Conservation (phyloP, 805 yeast species). For the Limtongia smithiae region DNA sequence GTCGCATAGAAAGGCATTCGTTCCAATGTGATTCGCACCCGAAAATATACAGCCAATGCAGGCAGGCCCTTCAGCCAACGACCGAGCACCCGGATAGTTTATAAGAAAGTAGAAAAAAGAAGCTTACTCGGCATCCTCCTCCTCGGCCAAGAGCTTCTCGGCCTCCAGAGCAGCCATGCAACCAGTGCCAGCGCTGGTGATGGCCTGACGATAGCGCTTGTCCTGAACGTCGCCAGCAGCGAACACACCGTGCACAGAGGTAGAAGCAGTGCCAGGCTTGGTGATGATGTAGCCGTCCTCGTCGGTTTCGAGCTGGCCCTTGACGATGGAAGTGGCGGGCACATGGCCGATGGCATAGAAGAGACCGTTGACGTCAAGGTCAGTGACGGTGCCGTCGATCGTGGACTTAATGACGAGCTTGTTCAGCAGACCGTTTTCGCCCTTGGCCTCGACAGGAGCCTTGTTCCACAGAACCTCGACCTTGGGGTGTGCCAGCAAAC, state of each 20-base stretch:
- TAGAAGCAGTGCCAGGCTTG: slow-evolving; percentile 80
- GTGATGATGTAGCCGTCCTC: slow-evolving; percentile 87
- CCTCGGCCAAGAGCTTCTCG: slow-evolving; percentile 74
- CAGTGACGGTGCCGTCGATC: slow-evolving; percentile 63
- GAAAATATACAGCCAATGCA: not conserved
- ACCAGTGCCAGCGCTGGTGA: slow-evolving; percentile 99
- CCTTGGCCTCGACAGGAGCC: slow-evolving; percentile 82
- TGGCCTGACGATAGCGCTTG: slow-evolving; percentile 94
- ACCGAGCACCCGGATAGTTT: too few relatives aligned
- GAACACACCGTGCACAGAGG: slow-evolving; percentile 85
- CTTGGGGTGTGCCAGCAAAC: slow-evolving; percentile 79
- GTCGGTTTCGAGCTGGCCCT: slow-evolving; percentile 74
- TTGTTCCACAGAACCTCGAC: slow-evolving; percentile 87
- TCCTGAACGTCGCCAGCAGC: slow-evolving; percentile 99
- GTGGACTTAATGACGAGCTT: slow-evolving; percentile 64
- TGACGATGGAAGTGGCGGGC: slow-evolving; percentile 86
- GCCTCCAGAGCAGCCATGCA: slow-evolving; percentile 99
- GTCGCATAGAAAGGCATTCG: not conserved
- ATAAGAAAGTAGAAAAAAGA: not conserved
- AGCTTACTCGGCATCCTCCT: slow-evolving; percentile 31
- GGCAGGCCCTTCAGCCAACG: too few relatives aligned
- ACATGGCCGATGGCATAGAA: slow-evolving; percentile 98
- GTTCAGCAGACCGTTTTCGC: slow-evolving; percentile 81
- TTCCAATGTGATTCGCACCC: too few relatives aligned
- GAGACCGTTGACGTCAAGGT: slow-evolving; percentile 79